Conservation (phyloP, 2,329 filamentous ascomycete species). For the Alternaria gansuensis region DNA sequence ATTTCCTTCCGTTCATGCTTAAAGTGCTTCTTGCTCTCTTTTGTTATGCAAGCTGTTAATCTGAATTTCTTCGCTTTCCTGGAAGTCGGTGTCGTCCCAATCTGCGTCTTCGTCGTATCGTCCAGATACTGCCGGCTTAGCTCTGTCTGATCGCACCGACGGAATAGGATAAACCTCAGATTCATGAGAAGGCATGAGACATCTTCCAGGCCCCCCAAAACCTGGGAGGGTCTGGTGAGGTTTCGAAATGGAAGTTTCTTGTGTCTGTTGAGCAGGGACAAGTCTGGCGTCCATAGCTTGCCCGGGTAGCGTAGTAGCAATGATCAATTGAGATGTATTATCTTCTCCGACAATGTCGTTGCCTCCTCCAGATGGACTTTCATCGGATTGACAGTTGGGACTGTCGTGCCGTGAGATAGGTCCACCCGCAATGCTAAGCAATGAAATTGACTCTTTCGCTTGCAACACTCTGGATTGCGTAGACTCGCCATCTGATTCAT, state of each 20-base stretch:
- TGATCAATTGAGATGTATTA: background rate
- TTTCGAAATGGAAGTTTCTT: background rate
- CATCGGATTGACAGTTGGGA: background rate
- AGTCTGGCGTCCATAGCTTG: background rate
- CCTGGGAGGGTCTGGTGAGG: background rate
- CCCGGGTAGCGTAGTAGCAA: background rate
- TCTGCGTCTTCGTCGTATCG: conserved; percentile 3
- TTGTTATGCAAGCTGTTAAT: background rate
- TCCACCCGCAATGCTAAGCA: background rate
- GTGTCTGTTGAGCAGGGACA: background rate
- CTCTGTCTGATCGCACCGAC: background rate
- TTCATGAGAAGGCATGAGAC: background rate
- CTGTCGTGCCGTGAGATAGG: background rate
- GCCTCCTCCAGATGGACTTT: background rate
- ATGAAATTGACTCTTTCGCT: background rate
- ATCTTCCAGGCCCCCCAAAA: background rate
- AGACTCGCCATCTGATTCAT: background rate
- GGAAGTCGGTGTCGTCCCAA: background rate
- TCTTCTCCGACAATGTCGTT: background rate
- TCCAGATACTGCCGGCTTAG: background rate
- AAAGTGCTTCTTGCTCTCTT: background rate
- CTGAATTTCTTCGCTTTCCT: background rate
- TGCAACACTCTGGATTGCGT: background rate
- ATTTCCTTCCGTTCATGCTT: background rate
- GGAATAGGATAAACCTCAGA: background rate